These are phyloP conservation scores for Magnolia changhungtana DNA, from an alignment of 164 flowering plant species.

Conservation along the genomic window DNA sequence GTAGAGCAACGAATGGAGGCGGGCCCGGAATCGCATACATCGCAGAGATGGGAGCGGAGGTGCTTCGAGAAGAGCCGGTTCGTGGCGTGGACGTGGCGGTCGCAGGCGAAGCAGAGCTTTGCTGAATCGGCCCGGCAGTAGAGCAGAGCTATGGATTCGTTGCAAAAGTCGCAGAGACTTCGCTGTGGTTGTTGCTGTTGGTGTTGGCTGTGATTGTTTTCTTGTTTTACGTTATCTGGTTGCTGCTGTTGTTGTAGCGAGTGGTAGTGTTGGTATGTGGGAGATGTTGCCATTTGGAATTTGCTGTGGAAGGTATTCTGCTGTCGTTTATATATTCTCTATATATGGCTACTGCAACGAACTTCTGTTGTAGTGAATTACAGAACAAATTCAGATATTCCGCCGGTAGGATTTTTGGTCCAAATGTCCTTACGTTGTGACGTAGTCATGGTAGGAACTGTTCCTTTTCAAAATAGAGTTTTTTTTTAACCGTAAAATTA, in stretches of 20 bases:
- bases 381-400: too few species aligned
- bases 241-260: neutral
- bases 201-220: neutral
- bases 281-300: neutral
- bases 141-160: conserved; percentile 43
- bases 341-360: too few species aligned
- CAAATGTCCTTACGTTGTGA: too few species aligned
- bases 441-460: too few species aligned
- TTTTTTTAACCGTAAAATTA: too few species aligned
- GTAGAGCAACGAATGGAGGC: conserved; percentile 63
- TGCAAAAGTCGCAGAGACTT: conserved; percentile 67
- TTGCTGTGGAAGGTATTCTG: neutral
- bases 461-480: too few species aligned
- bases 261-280: neutral
- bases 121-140: conserved; percentile 89
- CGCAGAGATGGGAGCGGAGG: conserved; percentile 65
- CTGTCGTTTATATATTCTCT: too few species aligned
- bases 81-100: conserved; percentile 66
- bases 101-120: conserved; percentile 73
- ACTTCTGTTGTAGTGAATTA: too few species aligned
- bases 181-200: conserved; percentile 5
- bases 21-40: conserved; percentile 51
- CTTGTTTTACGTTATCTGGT: neutral
- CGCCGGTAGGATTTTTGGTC: too few species aligned
- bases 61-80: conserved; percentile 70